Evolutionary conservation across 441 rosid genomes (phyloP).

Genomic region (Populus trichocarpa): DNA sequence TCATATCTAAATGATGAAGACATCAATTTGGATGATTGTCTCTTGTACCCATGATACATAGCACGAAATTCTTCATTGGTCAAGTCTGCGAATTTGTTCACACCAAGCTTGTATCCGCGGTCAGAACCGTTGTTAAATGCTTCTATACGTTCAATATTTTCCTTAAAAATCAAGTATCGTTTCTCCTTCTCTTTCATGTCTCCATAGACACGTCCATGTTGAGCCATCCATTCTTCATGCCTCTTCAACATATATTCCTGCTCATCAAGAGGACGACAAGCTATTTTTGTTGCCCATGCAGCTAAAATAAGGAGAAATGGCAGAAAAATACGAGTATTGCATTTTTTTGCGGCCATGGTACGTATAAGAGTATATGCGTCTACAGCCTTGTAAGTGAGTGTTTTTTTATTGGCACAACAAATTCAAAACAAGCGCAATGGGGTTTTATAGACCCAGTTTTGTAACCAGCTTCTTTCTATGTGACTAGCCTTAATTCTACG

Average conservation of each 20-base stretch:
- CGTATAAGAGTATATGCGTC: not conserved
- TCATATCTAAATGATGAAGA: constrained; percentile 43
- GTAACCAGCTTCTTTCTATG: not conserved
- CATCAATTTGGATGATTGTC: constrained; percentile 39
- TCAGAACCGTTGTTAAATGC: constrained; percentile 30
- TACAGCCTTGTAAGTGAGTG: not conserved
- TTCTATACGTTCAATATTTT: constrained; percentile 31
- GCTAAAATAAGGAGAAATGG: constrained; percentile 29
- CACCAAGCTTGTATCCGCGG: constrained; percentile 52
- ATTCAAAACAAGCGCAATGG: constrained; percentile 4
- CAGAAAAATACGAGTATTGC: constrained; percentile 2
- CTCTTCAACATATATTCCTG: constrained; percentile 25
- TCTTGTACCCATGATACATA: constrained; percentile 47
- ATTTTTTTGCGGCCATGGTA: constrained; percentile 25
- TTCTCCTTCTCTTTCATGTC: constrained; percentile 30
- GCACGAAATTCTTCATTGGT: constrained; percentile 62
- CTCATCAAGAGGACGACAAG: constrained; percentile 37
- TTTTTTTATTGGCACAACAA: not conserved
- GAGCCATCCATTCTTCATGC: constrained; percentile 49
- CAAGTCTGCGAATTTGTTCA: constrained; percentile 74
- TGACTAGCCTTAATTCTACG: not conserved
- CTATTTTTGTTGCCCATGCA: constrained; percentile 5
- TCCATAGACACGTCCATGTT: constrained; percentile 39
- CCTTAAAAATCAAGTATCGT: constrained; percentile 37
- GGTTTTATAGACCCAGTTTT: constrained; percentile 26